Evolutionary conservation across 163 green algal genomes (phyloP), one percentile per base, ranked within the genome.

Genomic region (Scenedesmus sp.): DNA sequence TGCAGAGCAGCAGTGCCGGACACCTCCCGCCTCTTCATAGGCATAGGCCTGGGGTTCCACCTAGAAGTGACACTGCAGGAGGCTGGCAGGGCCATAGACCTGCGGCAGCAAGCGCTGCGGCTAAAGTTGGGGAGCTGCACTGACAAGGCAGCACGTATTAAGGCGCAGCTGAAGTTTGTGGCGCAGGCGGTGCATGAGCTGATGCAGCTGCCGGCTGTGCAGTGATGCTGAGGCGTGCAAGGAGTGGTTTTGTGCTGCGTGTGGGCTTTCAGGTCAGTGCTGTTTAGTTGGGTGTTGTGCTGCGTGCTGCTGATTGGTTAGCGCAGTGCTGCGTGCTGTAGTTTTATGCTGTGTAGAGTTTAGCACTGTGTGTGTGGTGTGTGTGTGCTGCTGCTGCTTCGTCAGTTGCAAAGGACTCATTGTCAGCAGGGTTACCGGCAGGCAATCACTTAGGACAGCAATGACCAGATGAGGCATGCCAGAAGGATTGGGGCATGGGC

Each of bases 11-110:
- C 34, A 10, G 94, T 95, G 23, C 92, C 94, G 34, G 94, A 96
- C 89, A 90, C 92, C 0, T 91, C 76, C 1, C 81, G 83, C 7
- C 57, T 96, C 0, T 96, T 89, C 86, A 92, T 96, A 57, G 23
- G 67, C 5, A 88, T 96, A 13, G 94, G 94, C 1, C 89, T 96
- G 46, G 94, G 94, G 2, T 96, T 96, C 84, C 91, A 96, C 18
- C 85, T 95, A n/a, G 93, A 95, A 77, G 86, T 64, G 0, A 62
- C 70, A 1, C 59, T 95, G 23, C 86, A 89, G 0, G 93, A 95
- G 66, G 94, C 91, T 4, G 26, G 46, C 26, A 56, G 87, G 13
- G 79, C 93, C 3, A 85, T 91, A 10, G 86, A 82, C 46, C 52
- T 91, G n/a, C 54, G 26, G 84, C 90, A 90, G 23, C n/a, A 82